Base-by-base conservation (phyloP, 768 basidiomycete species). In the Lactifluus pinguis region DNA sequence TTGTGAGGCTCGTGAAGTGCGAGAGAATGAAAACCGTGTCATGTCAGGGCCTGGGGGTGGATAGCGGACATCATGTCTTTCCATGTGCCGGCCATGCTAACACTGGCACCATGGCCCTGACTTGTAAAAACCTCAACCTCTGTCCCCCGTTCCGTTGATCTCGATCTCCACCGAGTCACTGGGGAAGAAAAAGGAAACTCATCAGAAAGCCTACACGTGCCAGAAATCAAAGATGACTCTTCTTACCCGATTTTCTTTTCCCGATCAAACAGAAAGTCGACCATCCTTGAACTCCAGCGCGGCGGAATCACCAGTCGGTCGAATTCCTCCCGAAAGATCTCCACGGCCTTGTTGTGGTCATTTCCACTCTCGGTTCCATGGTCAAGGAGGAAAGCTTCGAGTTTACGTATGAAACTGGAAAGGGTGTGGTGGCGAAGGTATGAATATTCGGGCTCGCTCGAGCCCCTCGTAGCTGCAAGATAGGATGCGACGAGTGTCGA, bases 401-500 rank as follows among this genome's bases (percentile, higher is more conserved):
- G 76, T 62, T 85, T 80, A 25, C 87, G 82, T 30, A 88, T 74
- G 66, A 82, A 89, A 30, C 81, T 76, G 36, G 85, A 83, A 1
- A 89, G 74, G 62, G 86, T 83, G 64, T 84, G 83, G 6, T 75
- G 75, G 9, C 81, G 78, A 3, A 75, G 69, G 45, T 77, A 75
- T 1, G 84, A 85, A 15, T 77, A 60, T 62, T 89, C 86, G 3
- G 87, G 87, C 64, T 88, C 86, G 49, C 80, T 79, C 0, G 85
- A 83, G 13, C 85, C 85, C 29, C 86, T 80, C n/a, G 80, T 77
- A 11, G 82, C 80, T 2, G 87, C 87, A 32, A 89, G 76, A 70
- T 85, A 88, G 7, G 86, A 83, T 29, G 87, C 86, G 13, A 83
- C 78, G 21, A 88, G 19, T 0, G 86, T 89, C 1, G 85, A 71